These are phyloP conservation scores for Phytophthora macrochlamydospora DNA, from an alignment of 352 stramenopile genomes.

Conservation along the genomic window DNA sequence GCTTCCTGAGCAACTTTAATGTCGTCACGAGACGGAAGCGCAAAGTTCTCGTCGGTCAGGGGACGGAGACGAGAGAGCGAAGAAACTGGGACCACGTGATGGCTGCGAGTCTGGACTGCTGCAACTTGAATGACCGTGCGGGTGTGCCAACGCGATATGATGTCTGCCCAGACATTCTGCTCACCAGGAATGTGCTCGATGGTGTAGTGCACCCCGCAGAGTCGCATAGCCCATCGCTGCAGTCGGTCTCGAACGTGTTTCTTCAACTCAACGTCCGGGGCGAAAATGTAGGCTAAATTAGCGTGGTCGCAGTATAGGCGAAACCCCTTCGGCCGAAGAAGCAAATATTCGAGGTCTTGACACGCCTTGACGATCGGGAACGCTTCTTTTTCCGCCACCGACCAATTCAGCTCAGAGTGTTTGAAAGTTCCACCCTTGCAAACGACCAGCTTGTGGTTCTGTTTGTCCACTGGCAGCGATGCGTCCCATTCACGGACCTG, in stretches of 20 bases:
- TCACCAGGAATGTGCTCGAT: conserved; percentile 21
- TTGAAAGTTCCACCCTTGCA: conserved; percentile 12
- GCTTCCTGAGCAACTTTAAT: conserved; percentile 1
- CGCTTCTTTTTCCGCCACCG: conserved; percentile 20
- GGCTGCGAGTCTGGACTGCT: conserved; percentile 1
- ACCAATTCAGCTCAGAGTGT: conserved; percentile 8
- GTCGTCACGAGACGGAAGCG: conserved; percentile 2
- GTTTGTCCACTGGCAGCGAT: conserved; percentile 1
- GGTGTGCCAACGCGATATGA: conserved; percentile 8
- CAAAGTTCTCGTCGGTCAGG: conserved; percentile 1
- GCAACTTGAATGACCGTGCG: neutral
- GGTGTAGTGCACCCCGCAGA: conserved; percentile 14
- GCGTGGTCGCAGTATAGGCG: conserved; percentile 27
- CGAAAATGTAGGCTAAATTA: conserved; percentile 26
- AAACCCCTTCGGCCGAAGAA: conserved; percentile 7
- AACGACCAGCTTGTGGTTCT: conserved; percentile 7
- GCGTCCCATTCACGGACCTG: conserved; percentile 2
- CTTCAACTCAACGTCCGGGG: conserved; percentile 10
- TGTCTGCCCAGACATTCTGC: conserved; percentile 9
- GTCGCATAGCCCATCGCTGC: conserved; percentile 13
- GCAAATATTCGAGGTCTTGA: conserved; percentile 10
- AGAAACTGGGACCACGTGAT: neutral
- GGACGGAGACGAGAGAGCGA: conserved; percentile 1
- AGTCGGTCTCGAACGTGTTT: conserved; percentile 14
- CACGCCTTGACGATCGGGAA: conserved; percentile 11